Percentiles rank a stretch among this genome's conserved stretches.
These are phyloP conservation scores for Cryphonectria nitschkei DNA, from an alignment of 2,329 filamentous ascomycete species.

Conservation along the genomic window DNA sequence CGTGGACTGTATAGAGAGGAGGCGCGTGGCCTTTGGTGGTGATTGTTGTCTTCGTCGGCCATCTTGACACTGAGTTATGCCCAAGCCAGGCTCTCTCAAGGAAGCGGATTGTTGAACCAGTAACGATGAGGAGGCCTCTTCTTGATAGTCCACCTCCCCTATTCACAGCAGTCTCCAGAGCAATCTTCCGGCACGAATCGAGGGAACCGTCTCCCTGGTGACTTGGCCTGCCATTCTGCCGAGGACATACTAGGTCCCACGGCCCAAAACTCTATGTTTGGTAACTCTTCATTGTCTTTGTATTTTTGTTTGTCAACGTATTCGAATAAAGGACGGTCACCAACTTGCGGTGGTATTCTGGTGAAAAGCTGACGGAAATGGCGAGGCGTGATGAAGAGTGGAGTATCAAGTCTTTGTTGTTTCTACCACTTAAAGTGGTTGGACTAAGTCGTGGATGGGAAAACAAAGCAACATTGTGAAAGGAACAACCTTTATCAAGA, in stretches of 20 bases:
- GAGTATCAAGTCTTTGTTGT: constrained; percentile 22
- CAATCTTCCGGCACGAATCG: not conserved
- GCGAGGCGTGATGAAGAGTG: constrained; percentile 11
- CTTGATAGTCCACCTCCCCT: not conserved
- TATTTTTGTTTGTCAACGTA: not conserved
- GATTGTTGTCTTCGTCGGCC: not conserved
- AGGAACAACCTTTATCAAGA: not conserved
- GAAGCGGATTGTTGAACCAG: not conserved
- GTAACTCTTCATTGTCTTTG: constrained; percentile 21
- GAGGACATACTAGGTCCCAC: not conserved
- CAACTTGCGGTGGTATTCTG: not conserved
- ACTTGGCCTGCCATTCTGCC: not conserved
- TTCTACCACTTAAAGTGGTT: not conserved
- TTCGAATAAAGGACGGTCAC: constrained; percentile 17
- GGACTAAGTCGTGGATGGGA: not conserved
- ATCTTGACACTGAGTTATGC: not conserved
- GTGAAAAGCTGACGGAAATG: constrained; percentile 17
- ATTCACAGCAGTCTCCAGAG: not conserved
- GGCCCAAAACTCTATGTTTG: constrained; percentile 11
- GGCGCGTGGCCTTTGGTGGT: not conserved
- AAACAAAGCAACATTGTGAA: constrained; percentile 16
- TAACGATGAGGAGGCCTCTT: not conserved
- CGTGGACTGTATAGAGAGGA: not conserved
- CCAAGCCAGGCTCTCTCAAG: not conserved
- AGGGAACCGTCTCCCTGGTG: not conserved